These are phyloP conservation scores for Phytophthora hybrid DNA, from an alignment of 352 stramenopile genomes.

Conservation along the genomic window DNA sequence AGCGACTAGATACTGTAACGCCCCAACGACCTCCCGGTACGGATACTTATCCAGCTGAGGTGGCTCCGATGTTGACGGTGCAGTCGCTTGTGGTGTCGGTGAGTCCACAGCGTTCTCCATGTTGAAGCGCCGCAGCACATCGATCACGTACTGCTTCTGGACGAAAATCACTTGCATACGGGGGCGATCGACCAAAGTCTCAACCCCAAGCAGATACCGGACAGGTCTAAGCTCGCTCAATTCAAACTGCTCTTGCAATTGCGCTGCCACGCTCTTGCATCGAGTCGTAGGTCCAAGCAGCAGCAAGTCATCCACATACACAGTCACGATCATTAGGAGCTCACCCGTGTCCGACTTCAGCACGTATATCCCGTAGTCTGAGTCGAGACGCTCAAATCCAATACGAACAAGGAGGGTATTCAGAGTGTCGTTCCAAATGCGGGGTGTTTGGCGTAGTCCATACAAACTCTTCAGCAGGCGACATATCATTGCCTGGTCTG, in stretches of 20 bases:
- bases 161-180: background rate
- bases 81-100: background rate
- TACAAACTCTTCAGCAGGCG: slow-evolving; percentile 23
- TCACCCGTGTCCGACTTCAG: background rate
- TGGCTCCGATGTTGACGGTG: background rate
- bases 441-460: slow-evolving; percentile 4
- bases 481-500: background rate
- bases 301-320: background rate
- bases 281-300: too few relatives aligned
- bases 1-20: background rate
- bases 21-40: background rate
- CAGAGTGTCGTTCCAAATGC: slow-evolving; percentile 21
- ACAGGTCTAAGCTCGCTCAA: background rate
- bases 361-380: background rate
- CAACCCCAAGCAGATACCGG: background rate
- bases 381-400: background rate
- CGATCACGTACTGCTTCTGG: background rate
- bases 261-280: background rate
- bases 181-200: too few relatives aligned
- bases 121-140: background rate
- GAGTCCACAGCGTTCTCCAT: background rate
- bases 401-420: background rate
- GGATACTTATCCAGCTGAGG: background rate
- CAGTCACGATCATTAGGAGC: background rate
- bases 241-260: background rate